Evolutionary conservation across 192 early-diverging fungal genomes (phyloP), one percentile per base, ranked within the genome.

Genomic region (Dimargaris cristalligena): DNA sequence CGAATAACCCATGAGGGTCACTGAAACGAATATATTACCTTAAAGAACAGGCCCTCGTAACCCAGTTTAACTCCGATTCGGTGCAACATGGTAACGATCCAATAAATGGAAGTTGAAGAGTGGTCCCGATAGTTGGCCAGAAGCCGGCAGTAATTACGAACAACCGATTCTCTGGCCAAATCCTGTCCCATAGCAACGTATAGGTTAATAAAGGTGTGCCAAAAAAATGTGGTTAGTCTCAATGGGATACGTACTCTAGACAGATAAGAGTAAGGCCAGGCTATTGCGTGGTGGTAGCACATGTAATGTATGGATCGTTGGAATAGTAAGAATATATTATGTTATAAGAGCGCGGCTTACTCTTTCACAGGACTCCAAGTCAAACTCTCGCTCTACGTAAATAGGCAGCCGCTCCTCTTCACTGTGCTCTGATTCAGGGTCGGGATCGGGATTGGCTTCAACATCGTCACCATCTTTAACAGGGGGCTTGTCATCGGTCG

Each of bases 21-120:
- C n/a, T n/a, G n/a, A n/a, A n/a, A n/a, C n/a, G n/a, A n/a, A n/a
- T n/a, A n/a, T n/a, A n/a, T n/a, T 50, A 26, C 49, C 35, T 57
- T 57, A 34, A 57, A 57, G 38, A 57, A 57, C 3, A 57, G 35
- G 35, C 55, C 55, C 35, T 57, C 55, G 33, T 25, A 57, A 0
- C 55, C 55, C 23, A 31, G 34, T 34, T 57, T 57, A n/a, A 57
- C n/a, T 25, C 28, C 55, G 32, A 57, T 16, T 3, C 55, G 55
- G 10, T 57, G 55, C n/a, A 57, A 35, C 55, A 57, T 57, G 2
- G 34, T 35, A 4, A 57, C 34, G 33, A 57, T 57, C 33, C 34
- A 35, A n/a, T 57, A 57, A 16, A 57, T n/a, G n/a, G 55, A n/a
- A 18, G 13, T 38, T 13, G 55, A 34, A n/a, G 55, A 26, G 13